Evolutionary conservation across 1,284 basidiomycete genomes (phyloP).

Genomic region (Coniophora puteana): DNA sequence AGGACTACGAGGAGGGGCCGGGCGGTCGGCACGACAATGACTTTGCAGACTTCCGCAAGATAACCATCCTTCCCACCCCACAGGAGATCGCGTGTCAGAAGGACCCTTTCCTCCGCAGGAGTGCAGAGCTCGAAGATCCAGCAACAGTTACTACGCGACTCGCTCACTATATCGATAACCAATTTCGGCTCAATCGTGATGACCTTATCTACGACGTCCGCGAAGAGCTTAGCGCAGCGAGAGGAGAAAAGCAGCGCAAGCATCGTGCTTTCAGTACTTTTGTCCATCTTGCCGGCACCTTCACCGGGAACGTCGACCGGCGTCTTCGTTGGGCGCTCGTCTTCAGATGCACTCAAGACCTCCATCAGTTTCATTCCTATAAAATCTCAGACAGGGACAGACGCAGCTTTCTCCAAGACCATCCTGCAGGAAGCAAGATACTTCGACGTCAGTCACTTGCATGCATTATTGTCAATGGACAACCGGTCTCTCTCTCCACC

Average conservation of each 20-base stretch:
- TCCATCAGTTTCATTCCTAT: slow-evolving; percentile 36
- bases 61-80: slow-evolving; percentile 51
- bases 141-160: slow-evolving; percentile 31
- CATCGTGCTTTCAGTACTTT: slow-evolving; percentile 35
- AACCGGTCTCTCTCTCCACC: slow-evolving; percentile 49
- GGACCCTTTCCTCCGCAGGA: slow-evolving; percentile 39
- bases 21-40: slow-evolving; percentile 63
- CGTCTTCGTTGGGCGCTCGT: slow-evolving; percentile 44
- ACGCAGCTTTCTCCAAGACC: slow-evolving; percentile 34
- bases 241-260: slow-evolving; percentile 39
- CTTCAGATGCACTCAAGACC: slow-evolving; percentile 39
- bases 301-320: slow-evolving; percentile 31
- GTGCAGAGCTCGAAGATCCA: slow-evolving; percentile 36
- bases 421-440: slow-evolving; percentile 32
- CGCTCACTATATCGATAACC: slow-evolving; percentile 49
- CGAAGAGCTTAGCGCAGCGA: slow-evolving; percentile 46
- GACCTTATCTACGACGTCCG: slow-evolving; percentile 58
- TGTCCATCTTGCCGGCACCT: slow-evolving; percentile 35
- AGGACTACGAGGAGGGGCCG: slow-evolving; percentile 23
- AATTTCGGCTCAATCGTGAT: slow-evolving; percentile 54
- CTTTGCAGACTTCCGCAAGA: slow-evolving; percentile 45
- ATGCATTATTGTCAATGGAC: slow-evolving; percentile 45
- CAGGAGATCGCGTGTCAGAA: slow-evolving; percentile 44
- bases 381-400: slow-evolving; percentile 29
- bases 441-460: slow-evolving; percentile 48